These are phyloP conservation scores for Candida pseudocylindracea DNA, from an alignment of 1,139 yeast genomes.

Conservation along the genomic window DNA sequence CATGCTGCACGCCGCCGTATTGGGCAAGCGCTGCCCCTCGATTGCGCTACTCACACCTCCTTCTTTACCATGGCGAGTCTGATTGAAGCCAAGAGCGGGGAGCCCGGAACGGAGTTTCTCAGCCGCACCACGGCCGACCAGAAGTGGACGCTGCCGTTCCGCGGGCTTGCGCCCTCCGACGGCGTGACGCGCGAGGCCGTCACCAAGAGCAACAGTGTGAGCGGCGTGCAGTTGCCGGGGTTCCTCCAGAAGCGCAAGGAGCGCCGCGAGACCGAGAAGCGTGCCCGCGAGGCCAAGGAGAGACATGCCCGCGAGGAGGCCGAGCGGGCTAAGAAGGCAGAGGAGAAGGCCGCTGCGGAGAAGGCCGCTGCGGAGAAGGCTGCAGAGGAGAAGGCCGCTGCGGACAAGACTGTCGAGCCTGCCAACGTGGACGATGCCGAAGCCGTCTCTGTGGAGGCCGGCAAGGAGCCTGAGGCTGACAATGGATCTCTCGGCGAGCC, in stretches of 20 bases:
- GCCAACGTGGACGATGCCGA: conserved; percentile 1
- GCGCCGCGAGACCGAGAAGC: conserved; percentile 4
- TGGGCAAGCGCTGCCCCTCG: too few species aligned
- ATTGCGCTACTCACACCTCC: too few species aligned
- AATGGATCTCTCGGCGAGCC: too few species aligned
- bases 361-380: conserved; percentile 1
- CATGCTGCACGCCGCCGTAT: too few species aligned
- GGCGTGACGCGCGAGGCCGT: neutral
- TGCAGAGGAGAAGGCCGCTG: conserved; percentile 1
- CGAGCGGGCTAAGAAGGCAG: conserved; percentile 1
- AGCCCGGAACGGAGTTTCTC: too few species aligned
- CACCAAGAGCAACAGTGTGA: neutral
- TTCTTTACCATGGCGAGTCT: too few species aligned
- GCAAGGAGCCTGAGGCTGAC: conserved; percentile 1
- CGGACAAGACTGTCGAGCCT: conserved; percentile 1
- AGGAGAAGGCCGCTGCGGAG: conserved; percentile 1
- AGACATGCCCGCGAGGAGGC: conserved; percentile 2
- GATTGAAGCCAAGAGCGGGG: too few species aligned
- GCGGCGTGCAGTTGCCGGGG: neutral
- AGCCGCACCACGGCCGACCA: too few species aligned
- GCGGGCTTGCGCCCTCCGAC: neutral
- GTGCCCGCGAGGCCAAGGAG: conserved; percentile 3
- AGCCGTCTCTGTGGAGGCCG: neutral
- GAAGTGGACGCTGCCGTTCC: too few species aligned
- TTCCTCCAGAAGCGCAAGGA: conserved; percentile 5